phyloP scores from a whole-genome alignment of 805 yeast species.

The Ogataea trehaloabstinens region DNA sequence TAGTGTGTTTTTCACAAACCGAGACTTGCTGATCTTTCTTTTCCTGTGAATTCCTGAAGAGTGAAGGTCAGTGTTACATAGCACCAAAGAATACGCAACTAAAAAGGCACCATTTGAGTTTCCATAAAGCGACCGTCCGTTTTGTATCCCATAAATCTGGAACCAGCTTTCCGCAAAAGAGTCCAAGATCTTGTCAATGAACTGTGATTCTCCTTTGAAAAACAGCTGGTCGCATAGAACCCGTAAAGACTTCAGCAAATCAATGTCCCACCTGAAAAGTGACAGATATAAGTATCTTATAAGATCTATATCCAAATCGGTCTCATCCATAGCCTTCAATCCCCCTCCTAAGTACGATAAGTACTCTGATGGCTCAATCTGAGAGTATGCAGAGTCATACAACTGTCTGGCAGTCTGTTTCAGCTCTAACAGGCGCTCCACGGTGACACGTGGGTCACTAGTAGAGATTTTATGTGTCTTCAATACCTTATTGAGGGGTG shows the following conservation, averaged over 20 bases:
- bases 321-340: conserved; percentile 14
- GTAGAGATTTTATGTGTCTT: conserved; percentile 1
- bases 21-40: conserved; percentile 38
- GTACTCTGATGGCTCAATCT: conserved; percentile 22
- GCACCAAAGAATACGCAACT: conserved; percentile 65
- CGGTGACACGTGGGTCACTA: conserved; percentile 3
- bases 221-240: conserved; percentile 63
- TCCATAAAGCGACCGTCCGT: conserved; percentile 33
- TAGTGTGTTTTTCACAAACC: conserved; percentile 50
- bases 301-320: conserved; percentile 34
- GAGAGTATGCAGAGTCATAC: conserved; percentile 29
- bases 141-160: conserved; percentile 41
- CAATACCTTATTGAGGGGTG: conserved; percentile 5
- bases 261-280: conserved; percentile 43
- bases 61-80: conserved; percentile 77
- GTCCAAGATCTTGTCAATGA: conserved; percentile 70
- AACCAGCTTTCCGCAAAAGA: conserved; percentile 67
- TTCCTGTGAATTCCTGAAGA: conserved; percentile 43
- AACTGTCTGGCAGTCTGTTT: conserved; percentile 31
- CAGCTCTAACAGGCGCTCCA: conserved; percentile 10
- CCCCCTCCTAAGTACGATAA: conserved; percentile 28
- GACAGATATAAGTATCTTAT: conserved; percentile 46
- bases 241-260: conserved; percentile 56
- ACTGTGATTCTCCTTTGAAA: conserved; percentile 80
- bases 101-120: conserved; percentile 63